Conservation (phyloP, 441 rosid species). For the Omphalea diandra region DNA sequence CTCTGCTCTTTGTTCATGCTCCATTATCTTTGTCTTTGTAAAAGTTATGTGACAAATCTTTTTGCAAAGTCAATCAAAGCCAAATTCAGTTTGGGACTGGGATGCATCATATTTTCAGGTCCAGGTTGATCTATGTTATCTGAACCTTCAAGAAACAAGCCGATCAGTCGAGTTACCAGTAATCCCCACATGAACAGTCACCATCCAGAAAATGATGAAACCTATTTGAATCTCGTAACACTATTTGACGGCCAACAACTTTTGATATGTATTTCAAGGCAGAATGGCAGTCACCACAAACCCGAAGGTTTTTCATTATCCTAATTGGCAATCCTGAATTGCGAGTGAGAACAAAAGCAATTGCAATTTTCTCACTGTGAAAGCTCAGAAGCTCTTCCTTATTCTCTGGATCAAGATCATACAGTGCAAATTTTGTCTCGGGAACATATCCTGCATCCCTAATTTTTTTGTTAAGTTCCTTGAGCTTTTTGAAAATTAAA, state of each 20-base stretch:
- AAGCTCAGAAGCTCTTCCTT: slow-evolving; percentile 77
- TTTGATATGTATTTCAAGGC: slow-evolving; percentile 79
- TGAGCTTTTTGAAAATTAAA: slow-evolving; percentile 60
- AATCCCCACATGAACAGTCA: slow-evolving; percentile 71
- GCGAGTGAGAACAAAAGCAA: slow-evolving; percentile 68
- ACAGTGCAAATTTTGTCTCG: slow-evolving; percentile 63
- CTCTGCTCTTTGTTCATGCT: background rate
- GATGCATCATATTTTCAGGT: background rate
- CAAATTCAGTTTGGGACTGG: background rate
- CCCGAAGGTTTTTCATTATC: slow-evolving; percentile 86
- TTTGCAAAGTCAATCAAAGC: background rate
- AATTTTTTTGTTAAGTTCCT: slow-evolving; percentile 66
- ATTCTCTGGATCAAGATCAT: slow-evolving; percentile 73
- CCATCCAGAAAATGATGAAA: slow-evolving; percentile 90
- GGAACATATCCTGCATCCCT: slow-evolving; percentile 79
- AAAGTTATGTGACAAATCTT: background rate
- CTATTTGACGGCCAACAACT: slow-evolving; percentile 57
- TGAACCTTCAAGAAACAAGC: background rate
- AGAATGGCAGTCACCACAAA: slow-evolving; percentile 81
- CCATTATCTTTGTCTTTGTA: background rate
- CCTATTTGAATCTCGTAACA: slow-evolving; percentile 74
- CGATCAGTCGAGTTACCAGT: slow-evolving; percentile 50
- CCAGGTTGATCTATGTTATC: background rate
- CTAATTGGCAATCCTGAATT: slow-evolving; percentile 62
- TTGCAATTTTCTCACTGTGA: slow-evolving; percentile 87